Percentiles rank a stretch among this genome's conserved stretches.
Conservation (phyloP, 2,329 filamentous ascomycete species). For the Gaeumannomyces sp. region DNA sequence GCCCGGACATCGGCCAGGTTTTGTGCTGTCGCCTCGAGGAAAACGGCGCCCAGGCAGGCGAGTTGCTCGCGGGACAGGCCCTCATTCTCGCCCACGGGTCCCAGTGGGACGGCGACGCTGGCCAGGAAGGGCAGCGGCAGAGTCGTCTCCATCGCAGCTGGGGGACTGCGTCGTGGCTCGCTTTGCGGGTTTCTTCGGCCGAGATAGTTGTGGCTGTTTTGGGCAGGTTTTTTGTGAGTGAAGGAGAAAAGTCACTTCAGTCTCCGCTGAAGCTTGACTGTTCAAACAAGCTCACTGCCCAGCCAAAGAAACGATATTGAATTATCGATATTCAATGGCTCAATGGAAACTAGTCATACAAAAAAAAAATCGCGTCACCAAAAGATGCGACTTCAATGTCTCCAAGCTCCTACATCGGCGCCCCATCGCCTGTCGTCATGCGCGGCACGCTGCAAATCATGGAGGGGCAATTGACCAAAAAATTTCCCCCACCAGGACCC, state of each 20-base stretch:
- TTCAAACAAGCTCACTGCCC: neutral
- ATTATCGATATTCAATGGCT: too few species aligned
- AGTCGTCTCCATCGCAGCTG: slow-evolving; percentile 54
- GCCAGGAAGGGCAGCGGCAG: slow-evolving; percentile 58
- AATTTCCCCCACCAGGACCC: too few species aligned
- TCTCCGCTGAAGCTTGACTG: too few species aligned
- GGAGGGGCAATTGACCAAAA: neutral
- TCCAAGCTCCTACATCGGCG: too few species aligned
- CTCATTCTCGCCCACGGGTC: slow-evolving; percentile 37
- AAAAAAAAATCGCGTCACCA: too few species aligned
- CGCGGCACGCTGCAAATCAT: neutral
- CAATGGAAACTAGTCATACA: too few species aligned
- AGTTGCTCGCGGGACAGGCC: slow-evolving; percentile 53
- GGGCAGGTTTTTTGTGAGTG: neutral
- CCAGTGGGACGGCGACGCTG: slow-evolving; percentile 46
- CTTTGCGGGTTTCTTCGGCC: neutral
- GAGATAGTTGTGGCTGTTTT: too few species aligned
- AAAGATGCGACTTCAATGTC: too few species aligned
- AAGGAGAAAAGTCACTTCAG: too few species aligned
- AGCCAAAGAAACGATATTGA: neutral
- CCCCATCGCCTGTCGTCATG: too few species aligned
- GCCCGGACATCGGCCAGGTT: slow-evolving; percentile 36
- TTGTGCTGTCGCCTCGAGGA: slow-evolving; percentile 43
- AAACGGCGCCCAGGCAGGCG: slow-evolving; percentile 51
- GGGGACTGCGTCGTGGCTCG: neutral